A percentile compares a stretch with the other conserved stretches of the same genome.
Evolutionary conservation across 345 rosid species (phyloP).

Genomic region (Mallotus nudiflorus): DNA sequence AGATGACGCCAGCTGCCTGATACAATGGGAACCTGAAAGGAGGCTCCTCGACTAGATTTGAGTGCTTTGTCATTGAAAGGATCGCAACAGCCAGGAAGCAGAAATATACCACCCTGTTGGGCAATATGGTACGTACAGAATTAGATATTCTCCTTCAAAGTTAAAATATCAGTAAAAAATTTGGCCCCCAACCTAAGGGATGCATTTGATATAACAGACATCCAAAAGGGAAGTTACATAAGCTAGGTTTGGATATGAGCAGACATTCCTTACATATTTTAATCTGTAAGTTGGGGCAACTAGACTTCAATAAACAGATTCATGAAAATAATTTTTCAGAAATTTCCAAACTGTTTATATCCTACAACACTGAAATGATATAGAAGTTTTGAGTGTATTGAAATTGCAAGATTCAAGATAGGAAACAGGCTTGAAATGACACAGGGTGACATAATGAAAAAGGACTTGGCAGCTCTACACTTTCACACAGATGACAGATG

Average conservation of each 20-base stretch:
- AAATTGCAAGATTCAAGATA: too few species aligned
- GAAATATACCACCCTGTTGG: constrained; percentile 76
- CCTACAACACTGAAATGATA: neutral
- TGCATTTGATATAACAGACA: neutral
- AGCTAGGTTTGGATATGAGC: too few species aligned
- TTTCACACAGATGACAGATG: too few species aligned
- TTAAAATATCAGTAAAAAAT: neutral
- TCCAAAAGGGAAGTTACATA: neutral
- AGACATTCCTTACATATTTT: too few species aligned
- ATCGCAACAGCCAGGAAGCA: constrained; percentile 97
- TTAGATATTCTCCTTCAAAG: neutral
- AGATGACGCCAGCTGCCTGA: constrained; percentile 79
- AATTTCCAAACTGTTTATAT: neutral
- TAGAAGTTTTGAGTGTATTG: neutral
- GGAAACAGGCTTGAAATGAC: neutral
- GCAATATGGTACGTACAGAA: neutral
- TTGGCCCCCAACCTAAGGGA: neutral
- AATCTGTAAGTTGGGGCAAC: too few species aligned
- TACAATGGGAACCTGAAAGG: constrained; percentile 80
- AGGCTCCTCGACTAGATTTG: constrained; percentile 90
- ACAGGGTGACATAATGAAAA: neutral
- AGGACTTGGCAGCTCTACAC: neutral
- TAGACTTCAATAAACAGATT: too few species aligned
- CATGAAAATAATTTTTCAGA: neutral
- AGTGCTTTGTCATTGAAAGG: constrained; percentile 88